phyloP scores from a whole-genome alignment of 1,284 basidiomycete genomes.

The Apiotrichum domesticum region DNA sequence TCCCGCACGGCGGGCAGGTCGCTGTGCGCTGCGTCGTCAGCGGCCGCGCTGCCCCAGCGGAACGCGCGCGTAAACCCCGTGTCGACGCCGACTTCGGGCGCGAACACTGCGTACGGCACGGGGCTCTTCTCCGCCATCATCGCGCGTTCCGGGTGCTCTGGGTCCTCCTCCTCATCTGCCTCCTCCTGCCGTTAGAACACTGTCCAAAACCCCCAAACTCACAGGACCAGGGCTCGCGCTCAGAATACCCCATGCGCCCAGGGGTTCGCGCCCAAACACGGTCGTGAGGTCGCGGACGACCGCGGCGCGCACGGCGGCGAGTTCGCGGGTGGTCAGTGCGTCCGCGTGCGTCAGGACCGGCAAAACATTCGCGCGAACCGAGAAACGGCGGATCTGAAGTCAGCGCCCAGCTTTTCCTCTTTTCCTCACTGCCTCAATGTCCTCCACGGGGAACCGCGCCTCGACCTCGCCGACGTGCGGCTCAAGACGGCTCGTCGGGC shows the following conservation, averaged over 20 bases:
- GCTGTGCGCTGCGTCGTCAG: slow-evolving; percentile 24
- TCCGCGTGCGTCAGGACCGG: slow-evolving; percentile 38
- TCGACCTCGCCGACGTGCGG: slow-evolving; percentile 1
- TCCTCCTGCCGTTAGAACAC: neutral
- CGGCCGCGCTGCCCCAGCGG: slow-evolving; percentile 36
- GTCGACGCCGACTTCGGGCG: slow-evolving; percentile 12
- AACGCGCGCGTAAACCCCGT: slow-evolving; percentile 21
- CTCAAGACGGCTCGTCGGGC: slow-evolving; percentile 4
- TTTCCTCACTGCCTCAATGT: slow-evolving; percentile 16
- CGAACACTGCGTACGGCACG: slow-evolving; percentile 24
- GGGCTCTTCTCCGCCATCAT: slow-evolving; percentile 11
- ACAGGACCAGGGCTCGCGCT: slow-evolving; percentile 7
- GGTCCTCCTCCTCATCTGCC: neutral
- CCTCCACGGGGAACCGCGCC: slow-evolving; percentile 13
- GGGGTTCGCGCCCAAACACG: slow-evolving; percentile 17
- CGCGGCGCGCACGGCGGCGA: slow-evolving; percentile 20
- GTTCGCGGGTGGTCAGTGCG: slow-evolving; percentile 29
- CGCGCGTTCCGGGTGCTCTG: slow-evolving; percentile 1
- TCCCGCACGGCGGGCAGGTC: slow-evolving; percentile 30
- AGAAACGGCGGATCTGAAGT: slow-evolving; percentile 32
- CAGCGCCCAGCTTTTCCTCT: neutral
- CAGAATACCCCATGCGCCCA: slow-evolving; percentile 14
- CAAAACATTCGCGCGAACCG: slow-evolving; percentile 33
- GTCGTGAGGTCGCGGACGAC: slow-evolving; percentile 27
- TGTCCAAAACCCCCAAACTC: neutral